Conservation (phyloP, 2,329 filamentous ascomycete species). For the Blastomyces emzantsi region DNA sequence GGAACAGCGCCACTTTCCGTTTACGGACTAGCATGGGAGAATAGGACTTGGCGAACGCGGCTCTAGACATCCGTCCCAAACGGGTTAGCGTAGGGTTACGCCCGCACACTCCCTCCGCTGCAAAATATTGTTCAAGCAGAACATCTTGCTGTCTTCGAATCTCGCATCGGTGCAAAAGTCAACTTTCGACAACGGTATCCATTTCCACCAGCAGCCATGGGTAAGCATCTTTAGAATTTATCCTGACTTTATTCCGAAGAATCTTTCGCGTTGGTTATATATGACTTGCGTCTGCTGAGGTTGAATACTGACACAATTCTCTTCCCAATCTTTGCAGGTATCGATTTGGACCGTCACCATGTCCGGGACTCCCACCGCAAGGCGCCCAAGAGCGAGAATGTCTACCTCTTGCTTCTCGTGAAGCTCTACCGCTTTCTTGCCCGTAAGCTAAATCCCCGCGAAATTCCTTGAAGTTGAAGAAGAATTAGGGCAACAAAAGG, state of each 20-base stretch:
- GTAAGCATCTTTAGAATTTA: slow-evolving; percentile 24
- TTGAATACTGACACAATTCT: slow-evolving; percentile 5
- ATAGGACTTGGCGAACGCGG: slow-evolving; percentile 41
- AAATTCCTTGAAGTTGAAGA: slow-evolving; percentile 3
- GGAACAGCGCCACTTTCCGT: neutral
- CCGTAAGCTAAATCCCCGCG: slow-evolving; percentile 53
- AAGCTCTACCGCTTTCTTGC: slow-evolving; percentile 97
- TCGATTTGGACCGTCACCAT: slow-evolving; percentile 54
- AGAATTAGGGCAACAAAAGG: neutral
- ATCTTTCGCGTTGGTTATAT: neutral
- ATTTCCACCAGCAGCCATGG: slow-evolving; percentile 37
- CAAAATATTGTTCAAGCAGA: slow-evolving; percentile 7
- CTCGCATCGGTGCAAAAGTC: slow-evolving; percentile 11
- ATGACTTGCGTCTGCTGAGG: neutral
- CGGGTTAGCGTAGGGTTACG: slow-evolving; percentile 37
- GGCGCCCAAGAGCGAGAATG: slow-evolving; percentile 97
- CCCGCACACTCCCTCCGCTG: slow-evolving; percentile 27
- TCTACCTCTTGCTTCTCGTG: slow-evolving; percentile 93
- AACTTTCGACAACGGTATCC: slow-evolving; percentile 29
- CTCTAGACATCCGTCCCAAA: slow-evolving; percentile 14
- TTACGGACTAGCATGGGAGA: neutral
- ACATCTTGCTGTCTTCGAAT: slow-evolving; percentile 9
- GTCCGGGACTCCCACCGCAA: slow-evolving; percentile 67
- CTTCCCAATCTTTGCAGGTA: slow-evolving; percentile 32
- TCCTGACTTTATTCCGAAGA: neutral